A percentile compares a stretch with the other conserved stretches of the same genome.
phyloP scores from a whole-genome alignment of 2,329 filamentous ascomycete genomes.

The Apiospora kogelbergensis region DNA sequence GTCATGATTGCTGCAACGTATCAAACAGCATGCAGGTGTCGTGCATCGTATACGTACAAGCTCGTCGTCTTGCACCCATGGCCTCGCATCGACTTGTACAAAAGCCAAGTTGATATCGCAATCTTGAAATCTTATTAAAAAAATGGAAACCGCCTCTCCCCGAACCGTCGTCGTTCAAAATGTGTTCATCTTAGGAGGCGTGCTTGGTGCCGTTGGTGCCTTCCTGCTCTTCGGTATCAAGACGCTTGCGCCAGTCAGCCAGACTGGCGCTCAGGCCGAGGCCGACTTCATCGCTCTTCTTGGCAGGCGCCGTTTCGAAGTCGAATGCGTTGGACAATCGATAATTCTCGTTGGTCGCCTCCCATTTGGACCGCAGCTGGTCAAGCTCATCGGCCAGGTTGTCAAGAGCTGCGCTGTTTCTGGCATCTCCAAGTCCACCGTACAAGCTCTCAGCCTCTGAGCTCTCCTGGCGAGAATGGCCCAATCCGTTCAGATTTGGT shows the following conservation, averaged over 20 bases:
- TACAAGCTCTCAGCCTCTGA: conserved; percentile 65
- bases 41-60: conserved; percentile 6
- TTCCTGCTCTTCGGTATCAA: conserved; percentile 58
- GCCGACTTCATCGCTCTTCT: conserved; percentile 46
- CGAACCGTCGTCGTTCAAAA: background rate
- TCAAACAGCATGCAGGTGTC: conserved; percentile 1
- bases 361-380: conserved; percentile 87
- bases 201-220: conserved; percentile 3
- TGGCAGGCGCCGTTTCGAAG: conserved; percentile 59
- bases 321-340: conserved; percentile 87
- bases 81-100: conserved; percentile 1
- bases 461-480: conserved; percentile 53
- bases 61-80: conserved; percentile 3
- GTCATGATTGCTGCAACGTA: conserved; percentile 4
- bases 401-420: conserved; percentile 73
- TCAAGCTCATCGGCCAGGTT: conserved; percentile 91
- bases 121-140: background rate
- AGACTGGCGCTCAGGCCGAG: conserved; percentile 68
- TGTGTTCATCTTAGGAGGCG: background rate
- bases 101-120: conserved; percentile 3
- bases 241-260: conserved; percentile 76
- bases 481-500: conserved; percentile 30
- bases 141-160: background rate
- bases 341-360: conserved; percentile 93
- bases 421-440: conserved; percentile 53